Evolutionary conservation across 495 filamentous ascomycete species (phyloP).

Genomic region (Darksidea phi): DNA sequence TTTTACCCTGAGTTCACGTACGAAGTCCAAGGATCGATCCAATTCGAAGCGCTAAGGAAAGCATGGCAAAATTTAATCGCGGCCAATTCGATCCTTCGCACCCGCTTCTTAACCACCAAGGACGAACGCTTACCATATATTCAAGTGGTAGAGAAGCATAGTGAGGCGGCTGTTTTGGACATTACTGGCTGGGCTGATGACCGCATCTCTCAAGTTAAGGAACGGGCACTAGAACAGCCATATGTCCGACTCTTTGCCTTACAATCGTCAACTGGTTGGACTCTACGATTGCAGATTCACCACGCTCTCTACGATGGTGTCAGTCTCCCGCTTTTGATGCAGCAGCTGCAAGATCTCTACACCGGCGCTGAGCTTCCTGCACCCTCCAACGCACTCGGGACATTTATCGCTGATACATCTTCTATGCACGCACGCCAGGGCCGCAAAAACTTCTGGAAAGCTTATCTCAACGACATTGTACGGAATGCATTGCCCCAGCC

Average conservation of each 20-base stretch:
- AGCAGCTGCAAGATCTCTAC: slow-evolving; percentile 47
- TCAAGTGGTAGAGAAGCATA: slow-evolving; percentile 51
- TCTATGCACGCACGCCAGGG: slow-evolving; percentile 23
- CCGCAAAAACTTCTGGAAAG: slow-evolving; percentile 54
- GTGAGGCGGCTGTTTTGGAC: slow-evolving; percentile 19
- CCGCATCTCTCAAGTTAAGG: slow-evolving; percentile 22
- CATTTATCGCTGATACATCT: slow-evolving; percentile 39
- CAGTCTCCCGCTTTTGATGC: slow-evolving; percentile 52
- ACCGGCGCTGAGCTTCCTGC: slow-evolving; percentile 9
- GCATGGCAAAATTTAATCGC: slow-evolving; percentile 60
- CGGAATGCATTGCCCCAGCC: slow-evolving; percentile 16
- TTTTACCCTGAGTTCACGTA: slow-evolving; percentile 65
- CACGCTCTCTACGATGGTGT: slow-evolving; percentile 63
- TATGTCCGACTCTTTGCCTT: slow-evolving; percentile 38
- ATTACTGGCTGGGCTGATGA: slow-evolving; percentile 28
- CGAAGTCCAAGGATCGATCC: slow-evolving; percentile 39
- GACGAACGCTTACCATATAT: slow-evolving; percentile 50
- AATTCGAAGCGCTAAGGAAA: slow-evolving; percentile 39
- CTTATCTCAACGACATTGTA: slow-evolving; percentile 48
- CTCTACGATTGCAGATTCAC: slow-evolving; percentile 55
- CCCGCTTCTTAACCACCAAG: slow-evolving; percentile 55
- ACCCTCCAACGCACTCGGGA: slow-evolving; percentile 16
- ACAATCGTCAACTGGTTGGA: slow-evolving; percentile 30
- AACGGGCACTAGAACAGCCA: slow-evolving; percentile 32
- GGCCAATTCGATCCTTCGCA: slow-evolving; percentile 60